phyloP scores from a whole-genome alignment of 768 basidiomycete species.

The Nevesoporus exiguus region DNA sequence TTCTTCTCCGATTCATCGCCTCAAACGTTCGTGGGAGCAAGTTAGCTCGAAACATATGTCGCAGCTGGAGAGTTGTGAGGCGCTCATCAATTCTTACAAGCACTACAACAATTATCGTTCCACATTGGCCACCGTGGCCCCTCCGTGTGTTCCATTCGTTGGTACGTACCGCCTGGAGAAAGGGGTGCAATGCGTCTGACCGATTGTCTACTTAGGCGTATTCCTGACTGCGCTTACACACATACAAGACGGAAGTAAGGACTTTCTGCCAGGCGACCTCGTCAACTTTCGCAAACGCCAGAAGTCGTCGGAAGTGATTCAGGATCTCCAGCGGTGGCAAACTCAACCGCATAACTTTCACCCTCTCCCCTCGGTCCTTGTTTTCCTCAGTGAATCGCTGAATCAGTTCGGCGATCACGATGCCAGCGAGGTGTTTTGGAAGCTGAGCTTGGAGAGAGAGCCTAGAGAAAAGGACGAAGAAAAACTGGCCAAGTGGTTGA shows the following conservation, averaged over 20 bases:
- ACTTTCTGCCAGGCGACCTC: constrained; percentile 41
- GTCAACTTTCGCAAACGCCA: constrained; percentile 61
- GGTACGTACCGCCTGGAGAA: constrained; percentile 37
- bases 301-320: constrained; percentile 51
- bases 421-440: constrained; percentile 38
- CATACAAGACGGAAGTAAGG: constrained; percentile 59
- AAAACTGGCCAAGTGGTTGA: constrained; percentile 39
- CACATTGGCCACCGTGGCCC: constrained; percentile 49
- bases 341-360: constrained; percentile 53
- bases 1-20: constrained; percentile 58
- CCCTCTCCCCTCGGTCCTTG: constrained; percentile 39
- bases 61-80: constrained; percentile 50
- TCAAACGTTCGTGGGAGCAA: constrained; percentile 64
- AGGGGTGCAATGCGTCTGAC: constrained; percentile 4
- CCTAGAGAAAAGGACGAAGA: constrained; percentile 55
- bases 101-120: constrained; percentile 64
- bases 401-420: constrained; percentile 34
- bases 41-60: constrained; percentile 47
- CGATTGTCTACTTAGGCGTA: constrained; percentile 38
- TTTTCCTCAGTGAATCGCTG: constrained; percentile 42
- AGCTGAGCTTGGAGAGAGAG: constrained; percentile 48
- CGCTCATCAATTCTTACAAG: constrained; percentile 60
- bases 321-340: constrained; percentile 58
- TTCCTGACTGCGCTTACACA: constrained; percentile 58
- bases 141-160: constrained; percentile 70